Conservation (phyloP, 352 stramenopile species). For the Pythium biforme region DNA sequence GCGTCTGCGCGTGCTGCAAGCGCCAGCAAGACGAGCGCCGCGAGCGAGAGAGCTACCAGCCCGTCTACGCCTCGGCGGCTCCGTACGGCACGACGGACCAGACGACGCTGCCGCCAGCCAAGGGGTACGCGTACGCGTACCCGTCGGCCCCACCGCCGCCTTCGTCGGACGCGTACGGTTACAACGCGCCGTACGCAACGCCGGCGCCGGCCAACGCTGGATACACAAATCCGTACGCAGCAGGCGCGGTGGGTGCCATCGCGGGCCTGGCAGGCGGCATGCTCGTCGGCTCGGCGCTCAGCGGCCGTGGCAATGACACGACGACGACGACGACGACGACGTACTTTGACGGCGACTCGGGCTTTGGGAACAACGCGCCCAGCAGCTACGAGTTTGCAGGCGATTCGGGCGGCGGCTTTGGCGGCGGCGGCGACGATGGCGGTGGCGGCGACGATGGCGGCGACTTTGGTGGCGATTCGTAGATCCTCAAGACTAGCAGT, state of each 20-base stretch:
- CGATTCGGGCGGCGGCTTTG: slow-evolving; percentile 35
- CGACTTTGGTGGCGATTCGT: slow-evolving; percentile 36
- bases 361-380: slow-evolving; percentile 28
- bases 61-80: slow-evolving; percentile 30
- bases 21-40: slow-evolving; percentile 14
- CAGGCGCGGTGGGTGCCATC: slow-evolving; percentile 44
- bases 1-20: slow-evolving; percentile 15
- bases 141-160: slow-evolving; percentile 40
- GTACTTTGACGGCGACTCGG: slow-evolving; percentile 45
- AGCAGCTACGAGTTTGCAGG: slow-evolving; percentile 51
- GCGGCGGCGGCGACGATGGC: slow-evolving; percentile 19
- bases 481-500: background rate
- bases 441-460: slow-evolving; percentile 1
- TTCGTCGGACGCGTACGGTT: slow-evolving; percentile 8
- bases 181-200: slow-evolving; percentile 8
- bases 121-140: slow-evolving; percentile 44
- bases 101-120: slow-evolving; percentile 26
- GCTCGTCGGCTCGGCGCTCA: slow-evolving; percentile 44
- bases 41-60: slow-evolving; percentile 13
- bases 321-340: slow-evolving; percentile 24
- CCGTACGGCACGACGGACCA: slow-evolving; percentile 42
- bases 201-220: background rate
- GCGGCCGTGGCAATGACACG: slow-evolving; percentile 25
- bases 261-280: slow-evolving; percentile 51
- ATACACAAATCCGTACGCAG: slow-evolving; percentile 28